A percentile compares a stretch with the other conserved stretches of the same genome.
These are phyloP conservation scores for Trypanosoma boissoni DNA, from an alignment of 208 protist genomes.

Conservation along the genomic window DNA sequence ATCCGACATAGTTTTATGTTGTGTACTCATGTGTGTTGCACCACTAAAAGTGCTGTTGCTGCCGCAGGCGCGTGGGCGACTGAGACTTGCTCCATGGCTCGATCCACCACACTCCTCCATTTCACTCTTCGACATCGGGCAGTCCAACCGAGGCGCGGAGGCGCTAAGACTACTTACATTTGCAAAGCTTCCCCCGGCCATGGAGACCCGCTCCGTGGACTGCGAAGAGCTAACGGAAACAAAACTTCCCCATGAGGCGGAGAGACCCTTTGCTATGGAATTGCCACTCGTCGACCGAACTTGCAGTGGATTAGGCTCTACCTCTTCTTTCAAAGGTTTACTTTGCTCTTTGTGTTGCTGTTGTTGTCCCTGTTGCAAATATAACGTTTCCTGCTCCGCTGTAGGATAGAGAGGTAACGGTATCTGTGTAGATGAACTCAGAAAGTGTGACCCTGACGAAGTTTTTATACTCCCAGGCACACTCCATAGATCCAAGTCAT, in stretches of 20 bases:
- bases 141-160: not conserved
- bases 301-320: not conserved
- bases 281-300: not conserved
- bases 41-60: conserved; percentile 14
- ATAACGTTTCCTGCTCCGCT: too few species aligned
- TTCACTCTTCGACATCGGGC: conserved; percentile 5
- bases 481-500: not conserved
- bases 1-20: not conserved
- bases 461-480: too few species aligned
- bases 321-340: too few species aligned
- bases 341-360: too few species aligned
- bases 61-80: conserved; percentile 2
- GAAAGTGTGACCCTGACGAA: too few species aligned
- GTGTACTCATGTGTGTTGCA: not conserved
- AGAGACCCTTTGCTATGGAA: not conserved
- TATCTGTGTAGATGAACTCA: too few species aligned
- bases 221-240: not conserved
- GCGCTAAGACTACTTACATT: not conserved
- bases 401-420: too few species aligned
- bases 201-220: not conserved
- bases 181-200: too few species aligned
- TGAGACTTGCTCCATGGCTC: conserved; percentile 27
- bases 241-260: not conserved
- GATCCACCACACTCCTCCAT: conserved; percentile 16
- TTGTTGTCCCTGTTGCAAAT: too few species aligned